Conservation (phyloP, 164 flowering plant species). For the Kalanchoe fedtschenkoi region DNA sequence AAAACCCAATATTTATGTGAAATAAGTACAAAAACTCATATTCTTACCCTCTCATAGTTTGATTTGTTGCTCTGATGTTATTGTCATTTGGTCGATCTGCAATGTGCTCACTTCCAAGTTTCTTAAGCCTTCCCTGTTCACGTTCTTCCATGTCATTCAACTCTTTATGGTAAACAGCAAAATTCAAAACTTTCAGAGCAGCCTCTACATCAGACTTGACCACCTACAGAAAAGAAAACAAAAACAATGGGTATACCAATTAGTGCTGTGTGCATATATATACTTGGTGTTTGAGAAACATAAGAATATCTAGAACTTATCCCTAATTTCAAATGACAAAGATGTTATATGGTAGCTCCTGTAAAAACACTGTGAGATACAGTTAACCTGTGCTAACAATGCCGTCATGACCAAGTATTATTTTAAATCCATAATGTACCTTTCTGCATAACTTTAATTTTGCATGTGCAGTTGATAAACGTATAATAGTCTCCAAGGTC, state of each 20-base stretch:
- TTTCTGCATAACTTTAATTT: conserved; percentile 73
- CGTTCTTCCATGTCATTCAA: conserved; percentile 94
- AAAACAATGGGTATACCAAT: neutral
- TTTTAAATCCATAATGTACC: conserved; percentile 28
- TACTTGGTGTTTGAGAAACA: neutral
- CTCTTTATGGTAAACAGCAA: conserved; percentile 96
- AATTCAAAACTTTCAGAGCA: conserved; percentile 84
- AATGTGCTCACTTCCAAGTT: conserved; percentile 41
- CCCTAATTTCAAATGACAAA: neutral
- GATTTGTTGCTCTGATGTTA: conserved; percentile 9
- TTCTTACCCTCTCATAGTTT: conserved; percentile 33
- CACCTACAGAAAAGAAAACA: conserved; percentile 38
- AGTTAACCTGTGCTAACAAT: neutral
- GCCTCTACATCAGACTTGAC: conserved; percentile 76
- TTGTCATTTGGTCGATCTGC: conserved; percentile 31
- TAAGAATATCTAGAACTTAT: neutral
- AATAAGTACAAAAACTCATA: neutral
- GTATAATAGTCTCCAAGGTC: conserved; percentile 90
- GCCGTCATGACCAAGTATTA: neutral
- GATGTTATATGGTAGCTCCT: too few species aligned
- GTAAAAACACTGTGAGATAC: too few species aligned
- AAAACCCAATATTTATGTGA: neutral
- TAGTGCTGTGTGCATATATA: neutral
- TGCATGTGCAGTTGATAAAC: conserved; percentile 98
- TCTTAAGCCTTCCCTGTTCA: conserved; percentile 63